Evolutionary conservation across 1,284 basidiomycete species (phyloP).

Genomic region (Violaceomyces palustris): DNA sequence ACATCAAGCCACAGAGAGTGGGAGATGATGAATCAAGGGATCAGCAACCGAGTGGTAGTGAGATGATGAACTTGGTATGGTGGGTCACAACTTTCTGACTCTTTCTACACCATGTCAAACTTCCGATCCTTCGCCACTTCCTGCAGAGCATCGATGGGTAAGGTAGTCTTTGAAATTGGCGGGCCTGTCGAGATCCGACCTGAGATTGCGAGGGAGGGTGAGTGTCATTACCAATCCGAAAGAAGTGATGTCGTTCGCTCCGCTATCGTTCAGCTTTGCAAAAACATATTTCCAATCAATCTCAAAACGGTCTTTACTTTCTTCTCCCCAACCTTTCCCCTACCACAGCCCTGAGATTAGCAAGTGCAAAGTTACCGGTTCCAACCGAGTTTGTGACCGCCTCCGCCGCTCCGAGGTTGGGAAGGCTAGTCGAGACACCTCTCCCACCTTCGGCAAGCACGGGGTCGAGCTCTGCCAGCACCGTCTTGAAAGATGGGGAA

Average conservation of each 20-base stretch:
- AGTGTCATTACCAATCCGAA: constrained; percentile 41
- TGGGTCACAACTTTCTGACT: no score
- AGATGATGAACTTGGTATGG: no score
- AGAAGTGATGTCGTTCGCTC: no score
- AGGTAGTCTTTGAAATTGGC: constrained; percentile 90
- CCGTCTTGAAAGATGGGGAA: no score
- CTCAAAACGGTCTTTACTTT: neutral
- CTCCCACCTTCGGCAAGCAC: no score
- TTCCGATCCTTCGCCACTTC: neutral
- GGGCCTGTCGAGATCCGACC: constrained; percentile 77
- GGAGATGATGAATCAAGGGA: no score
- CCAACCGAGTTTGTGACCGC: constrained; percentile 80
- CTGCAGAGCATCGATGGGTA: constrained; percentile 76
- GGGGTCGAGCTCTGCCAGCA: no score
- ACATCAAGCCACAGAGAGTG: no score
- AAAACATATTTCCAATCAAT: neutral
- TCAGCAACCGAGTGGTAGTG: no score
- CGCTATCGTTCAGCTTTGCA: neutral
- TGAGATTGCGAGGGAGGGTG: constrained; percentile 87
- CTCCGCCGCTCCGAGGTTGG: constrained; percentile 70
- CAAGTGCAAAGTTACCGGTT: constrained; percentile 82
- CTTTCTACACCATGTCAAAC: no score
- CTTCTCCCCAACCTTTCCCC: neutral
- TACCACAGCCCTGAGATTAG: constrained; percentile 72
- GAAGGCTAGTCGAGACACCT: no score